phyloP scores from a whole-genome alignment of 352 stramenopile species.

The Globisporangium takayamanum region DNA sequence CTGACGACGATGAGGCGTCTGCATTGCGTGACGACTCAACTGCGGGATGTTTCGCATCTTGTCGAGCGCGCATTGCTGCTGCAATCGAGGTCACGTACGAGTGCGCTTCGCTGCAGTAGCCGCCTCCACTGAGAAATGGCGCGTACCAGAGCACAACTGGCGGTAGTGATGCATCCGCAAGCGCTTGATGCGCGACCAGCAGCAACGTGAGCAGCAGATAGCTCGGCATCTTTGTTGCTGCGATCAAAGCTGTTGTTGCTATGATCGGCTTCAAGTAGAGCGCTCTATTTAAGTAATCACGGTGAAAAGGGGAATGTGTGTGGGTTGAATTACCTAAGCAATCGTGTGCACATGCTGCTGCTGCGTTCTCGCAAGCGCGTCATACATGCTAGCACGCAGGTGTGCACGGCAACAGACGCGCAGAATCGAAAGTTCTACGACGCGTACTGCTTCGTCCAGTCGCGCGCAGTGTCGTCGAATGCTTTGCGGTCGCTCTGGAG shows the following conservation, averaged over 20 bases:
- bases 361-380: neutral
- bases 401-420: neutral
- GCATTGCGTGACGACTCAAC: neutral
- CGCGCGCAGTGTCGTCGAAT: conserved; percentile 91
- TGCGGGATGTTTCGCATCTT: neutral
- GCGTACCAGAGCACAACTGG: conserved; percentile 83
- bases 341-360: too few species aligned
- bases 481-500: conserved; percentile 89
- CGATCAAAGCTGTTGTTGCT: neutral
- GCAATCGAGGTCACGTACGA: conserved; percentile 75
- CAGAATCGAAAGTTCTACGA: conserved; percentile 30
- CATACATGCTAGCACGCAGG: neutral
- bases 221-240: neutral
- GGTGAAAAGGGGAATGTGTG: too few species aligned
- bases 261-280: too few species aligned
- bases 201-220: neutral
- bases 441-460: conserved; percentile 90
- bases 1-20: neutral
- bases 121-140: conserved; percentile 88
- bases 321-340: neutral
- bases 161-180: neutral
- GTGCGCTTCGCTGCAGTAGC: conserved; percentile 90
- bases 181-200: neutral
- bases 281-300: too few species aligned
- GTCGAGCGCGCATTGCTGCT: conserved; percentile 15